Percentiles rank a stretch among this genome's conserved stretches.
Evolutionary conservation across 306 rosid species (phyloP).

Genomic region (Geum urbanum): DNA sequence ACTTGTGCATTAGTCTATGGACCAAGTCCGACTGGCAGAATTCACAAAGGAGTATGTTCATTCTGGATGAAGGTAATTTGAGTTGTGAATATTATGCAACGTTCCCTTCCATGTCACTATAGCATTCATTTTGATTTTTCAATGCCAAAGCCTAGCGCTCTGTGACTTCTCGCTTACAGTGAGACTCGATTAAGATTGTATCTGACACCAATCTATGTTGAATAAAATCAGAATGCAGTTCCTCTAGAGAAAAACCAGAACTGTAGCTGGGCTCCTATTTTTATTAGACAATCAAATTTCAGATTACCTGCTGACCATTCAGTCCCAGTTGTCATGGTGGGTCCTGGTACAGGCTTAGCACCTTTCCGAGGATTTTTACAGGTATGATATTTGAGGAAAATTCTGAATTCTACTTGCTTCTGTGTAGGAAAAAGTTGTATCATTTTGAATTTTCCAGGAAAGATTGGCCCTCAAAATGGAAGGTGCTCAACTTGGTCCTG

Average conservation of each 20-base stretch:
- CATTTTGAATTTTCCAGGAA: slow-evolving; percentile 55
- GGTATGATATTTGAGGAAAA: slow-evolving; percentile 38
- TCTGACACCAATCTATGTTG: slow-evolving; percentile 31
- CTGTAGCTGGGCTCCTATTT: slow-evolving; percentile 89
- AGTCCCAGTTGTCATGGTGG: slow-evolving; percentile 77
- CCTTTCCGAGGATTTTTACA: slow-evolving; percentile 98
- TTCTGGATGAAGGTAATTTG: slow-evolving; percentile 94
- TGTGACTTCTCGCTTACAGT: background rate
- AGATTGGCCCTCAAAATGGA: slow-evolving; percentile 68
- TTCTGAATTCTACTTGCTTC: slow-evolving; percentile 8
- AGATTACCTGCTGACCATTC: slow-evolving; percentile 72
- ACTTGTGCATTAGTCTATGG: slow-evolving; percentile 91
- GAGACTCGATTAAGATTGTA: background rate
- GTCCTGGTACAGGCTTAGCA: slow-evolving; percentile 98
- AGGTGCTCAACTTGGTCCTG: slow-evolving; percentile 74
- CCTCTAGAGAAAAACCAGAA: slow-evolving; percentile 62
- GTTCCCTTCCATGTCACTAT: slow-evolving; percentile 16
- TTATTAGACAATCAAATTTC: slow-evolving; percentile 86
- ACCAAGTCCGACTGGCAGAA: slow-evolving; percentile 84
- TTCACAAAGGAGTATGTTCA: slow-evolving; percentile 94
- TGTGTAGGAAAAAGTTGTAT: slow-evolving; percentile 1
- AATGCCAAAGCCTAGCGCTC: slow-evolving; percentile 15
- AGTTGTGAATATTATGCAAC: slow-evolving; percentile 17
- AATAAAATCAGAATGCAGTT: slow-evolving; percentile 58
- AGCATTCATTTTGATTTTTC: background rate